Base-by-base conservation (phyloP, 2,329 filamentous ascomycete genomes). In the Fragosphaeria purpurea region DNA sequence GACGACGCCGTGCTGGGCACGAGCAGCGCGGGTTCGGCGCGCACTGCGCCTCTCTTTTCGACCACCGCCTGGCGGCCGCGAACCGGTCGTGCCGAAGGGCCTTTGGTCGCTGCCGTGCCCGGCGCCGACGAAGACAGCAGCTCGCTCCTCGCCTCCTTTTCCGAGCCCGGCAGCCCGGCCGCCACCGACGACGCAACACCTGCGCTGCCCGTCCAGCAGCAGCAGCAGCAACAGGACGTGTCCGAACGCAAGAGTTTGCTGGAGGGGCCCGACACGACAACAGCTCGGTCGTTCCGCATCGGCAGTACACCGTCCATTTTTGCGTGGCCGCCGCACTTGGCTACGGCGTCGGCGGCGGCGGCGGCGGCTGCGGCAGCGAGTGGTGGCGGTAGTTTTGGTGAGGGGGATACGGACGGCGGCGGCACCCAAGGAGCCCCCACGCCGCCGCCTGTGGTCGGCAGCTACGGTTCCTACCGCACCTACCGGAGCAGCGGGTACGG, bases 381-480 rank as follows among this genome's bases (percentile, higher is more conserved):
- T 22, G 22, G 22, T 22, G 22, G 22, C 22, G 22, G 22, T 22
- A 22, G 22, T 22, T 22, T 22, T 2, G 22, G 22, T 22, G 22
- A 22, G 22, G 22, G 22, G 22, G 22, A 22, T 22, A 3, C 22
- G 22, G 22, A 22, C 22, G 3, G 22, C 22, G 22, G 22, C 22
- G 22, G 22, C 22, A 3, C 22, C 22, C 22, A 22, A 22, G 22
- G 22, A 2, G 22, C 22, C 22, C 22, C 2, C 22, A 22, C 22
- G 37, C 11, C 45, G 12, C 44, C 55, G 7, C 53, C 54, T 3
- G 12, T 53, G 11, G 41, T 48, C 7, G 53, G 57, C 48, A 56
- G 54, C 52, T 57, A 48, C 34, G 50, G 52, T 13, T 90, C 84
- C 61, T 88, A 88, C 67, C 73, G 75, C 22, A 79, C 77, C 2